Percentiles rank a stretch among this genome's conserved stretches.
These are phyloP conservation scores for Phytophthora crassamura DNA, from an alignment of 352 stramenopile genomes.

Conservation along the genomic window DNA sequence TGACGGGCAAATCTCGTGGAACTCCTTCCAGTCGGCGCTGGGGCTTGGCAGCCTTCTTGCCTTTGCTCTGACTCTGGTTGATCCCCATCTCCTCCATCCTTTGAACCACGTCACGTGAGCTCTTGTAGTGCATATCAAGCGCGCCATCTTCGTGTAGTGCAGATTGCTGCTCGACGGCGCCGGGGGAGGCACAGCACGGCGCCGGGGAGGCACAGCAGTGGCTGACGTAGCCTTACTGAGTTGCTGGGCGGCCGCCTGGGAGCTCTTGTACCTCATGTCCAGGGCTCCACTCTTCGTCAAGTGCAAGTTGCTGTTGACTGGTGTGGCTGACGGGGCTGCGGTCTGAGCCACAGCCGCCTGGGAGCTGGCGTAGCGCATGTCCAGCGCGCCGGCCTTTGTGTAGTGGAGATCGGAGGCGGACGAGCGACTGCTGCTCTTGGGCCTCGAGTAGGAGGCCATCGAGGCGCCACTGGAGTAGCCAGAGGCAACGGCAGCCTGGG, in stretches of 20 bases:
- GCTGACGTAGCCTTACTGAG: slow-evolving; percentile 9
- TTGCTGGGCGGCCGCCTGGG: slow-evolving; percentile 18
- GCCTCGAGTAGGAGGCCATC: not conserved
- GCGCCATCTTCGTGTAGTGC: slow-evolving; percentile 32
- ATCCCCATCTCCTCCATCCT: slow-evolving; percentile 31
- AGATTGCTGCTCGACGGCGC: slow-evolving; percentile 9
- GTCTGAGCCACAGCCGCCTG: slow-evolving; percentile 17
- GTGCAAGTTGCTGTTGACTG: slow-evolving; percentile 19
- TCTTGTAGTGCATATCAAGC: slow-evolving; percentile 41
- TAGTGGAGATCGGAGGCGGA: slow-evolving; percentile 26
- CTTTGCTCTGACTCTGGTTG: slow-evolving; percentile 7
- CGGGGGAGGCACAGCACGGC: too few species aligned
- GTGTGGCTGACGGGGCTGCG: not conserved
- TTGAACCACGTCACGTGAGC: slow-evolving; percentile 25
- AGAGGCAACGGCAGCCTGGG: slow-evolving; percentile 5
- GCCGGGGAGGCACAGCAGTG: slow-evolving; percentile 1
- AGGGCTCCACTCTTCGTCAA: slow-evolving; percentile 31
- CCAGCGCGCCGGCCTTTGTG: slow-evolving; percentile 29
- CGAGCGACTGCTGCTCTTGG: slow-evolving; percentile 7
- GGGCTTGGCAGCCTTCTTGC: slow-evolving; percentile 15
- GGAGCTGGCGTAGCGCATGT: slow-evolving; percentile 36
- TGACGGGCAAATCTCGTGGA: slow-evolving; percentile 27
- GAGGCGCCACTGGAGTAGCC: slow-evolving; percentile 4
- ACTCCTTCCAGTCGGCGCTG: slow-evolving; percentile 13
- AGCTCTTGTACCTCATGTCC: slow-evolving; percentile 39